These are phyloP conservation scores for Dictyostelium purpureum DNA, from an alignment of 78 protist genomes.

Conservation along the genomic window DNA sequence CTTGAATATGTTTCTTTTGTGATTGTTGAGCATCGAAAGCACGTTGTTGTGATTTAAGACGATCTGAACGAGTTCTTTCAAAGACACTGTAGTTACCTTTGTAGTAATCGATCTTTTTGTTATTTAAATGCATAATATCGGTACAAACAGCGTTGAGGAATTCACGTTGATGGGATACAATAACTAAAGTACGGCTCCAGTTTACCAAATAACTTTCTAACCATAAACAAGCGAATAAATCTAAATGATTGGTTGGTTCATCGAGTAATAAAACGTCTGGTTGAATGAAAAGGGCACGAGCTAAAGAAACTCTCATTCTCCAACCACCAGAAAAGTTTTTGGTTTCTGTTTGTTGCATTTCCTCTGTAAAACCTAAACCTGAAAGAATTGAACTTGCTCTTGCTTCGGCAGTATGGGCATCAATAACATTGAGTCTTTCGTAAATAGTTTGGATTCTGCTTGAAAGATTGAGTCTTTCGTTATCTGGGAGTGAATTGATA, in stretches of 20 bases:
- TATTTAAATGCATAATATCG: constrained; percentile 84
- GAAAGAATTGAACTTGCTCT: constrained; percentile 85
- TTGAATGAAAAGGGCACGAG: constrained; percentile 94
- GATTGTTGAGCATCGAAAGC: constrained; percentile 85
- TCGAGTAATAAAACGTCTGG: constrained; percentile 97
- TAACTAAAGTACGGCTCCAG: constrained; percentile 73
- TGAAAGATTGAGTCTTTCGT: constrained; percentile 36
- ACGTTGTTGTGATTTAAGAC: constrained; percentile 73
- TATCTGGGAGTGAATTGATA: constrained; percentile 61
- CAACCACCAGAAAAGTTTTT: constrained; percentile 94
- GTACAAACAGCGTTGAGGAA: constrained; percentile 94
- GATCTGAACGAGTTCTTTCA: constrained; percentile 83
- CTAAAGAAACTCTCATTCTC: constrained; percentile 94
- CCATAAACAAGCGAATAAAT: constrained; percentile 92
- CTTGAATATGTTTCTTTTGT: constrained; percentile 87
- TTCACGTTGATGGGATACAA: constrained; percentile 93
- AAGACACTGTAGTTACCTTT: constrained; percentile 93
- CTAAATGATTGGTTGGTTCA: constrained; percentile 98
- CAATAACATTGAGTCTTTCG: constrained; percentile 85
- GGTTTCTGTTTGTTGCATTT: constrained; percentile 82
- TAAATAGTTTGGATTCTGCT: constrained; percentile 50
- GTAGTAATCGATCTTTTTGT: constrained; percentile 85
- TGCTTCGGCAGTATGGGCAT: constrained; percentile 85
- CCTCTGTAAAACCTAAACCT: constrained; percentile 92
- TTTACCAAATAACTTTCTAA: constrained; percentile 84